Evolutionary conservation across 2,329 filamentous ascomycete genomes (phyloP), one percentile per base, ranked within the genome.

Genomic region (Curvularia eragrostidis): DNA sequence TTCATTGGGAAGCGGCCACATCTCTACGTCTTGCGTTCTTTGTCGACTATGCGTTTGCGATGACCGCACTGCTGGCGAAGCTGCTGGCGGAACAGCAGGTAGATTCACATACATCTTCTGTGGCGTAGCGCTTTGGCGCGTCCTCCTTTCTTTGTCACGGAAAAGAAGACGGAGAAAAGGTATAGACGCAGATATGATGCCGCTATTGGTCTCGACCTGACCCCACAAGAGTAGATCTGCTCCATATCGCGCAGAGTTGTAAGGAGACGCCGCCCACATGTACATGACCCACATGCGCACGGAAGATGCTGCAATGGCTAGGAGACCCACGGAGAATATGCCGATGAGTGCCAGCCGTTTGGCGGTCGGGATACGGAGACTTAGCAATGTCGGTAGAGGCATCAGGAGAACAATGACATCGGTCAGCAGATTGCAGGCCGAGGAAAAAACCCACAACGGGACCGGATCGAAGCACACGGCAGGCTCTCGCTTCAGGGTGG

Each of bases 311-410:
- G 74, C 59, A 15, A 76, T 74, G 19, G 73, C 74, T 59, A 77
- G 66, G 54, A 76, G 64, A 24, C 75, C 74, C 15, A 76, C 63
- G 2, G 68, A 69, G 60, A 77, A 76, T 47, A 76, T 74, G 10
- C 68, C 72, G 8, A 76, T 64, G n/a, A 88, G 77, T 0, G 82
- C 84, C 13, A 83, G 68, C 52, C 85, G 84, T 54, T 84, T 82
- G 3, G 75, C 75, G 3, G 67, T 69, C 0, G 82, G 81, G 6
- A 85, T 82, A 54, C 82, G 76, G 3, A 85, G 76, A 2, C 75
- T 75, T 0, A 78, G 70, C 26, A 83, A 74, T 44, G 82, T 75
- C 0, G 80, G 80, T 15, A 83, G 77, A 0, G 81, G 81, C 2
- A 82, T 65, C 5, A 79, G 56, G 5, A 81, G 74, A 53, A 82